Evolutionary conservation across 108 stramenopile genomes (phyloP).

Genomic region (Nannochloropsis granulata): DNA sequence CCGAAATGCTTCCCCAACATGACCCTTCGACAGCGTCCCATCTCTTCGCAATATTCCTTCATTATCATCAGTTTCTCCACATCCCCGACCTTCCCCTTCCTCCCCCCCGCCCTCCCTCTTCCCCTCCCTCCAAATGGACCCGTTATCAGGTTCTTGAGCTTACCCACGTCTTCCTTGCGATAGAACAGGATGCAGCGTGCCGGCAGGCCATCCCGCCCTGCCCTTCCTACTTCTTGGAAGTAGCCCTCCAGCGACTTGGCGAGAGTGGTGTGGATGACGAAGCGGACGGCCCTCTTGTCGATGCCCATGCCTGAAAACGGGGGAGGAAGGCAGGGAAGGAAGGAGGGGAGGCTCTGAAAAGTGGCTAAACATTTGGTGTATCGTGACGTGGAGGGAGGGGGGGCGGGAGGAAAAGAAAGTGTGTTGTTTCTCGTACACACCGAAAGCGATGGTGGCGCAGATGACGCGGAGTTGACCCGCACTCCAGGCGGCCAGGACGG

Average conservation of each 20-base stretch:
- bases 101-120: neutral
- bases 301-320: conserved; percentile 43
- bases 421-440: neutral
- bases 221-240: conserved; percentile 82
- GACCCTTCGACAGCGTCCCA: neutral
- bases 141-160: neutral
- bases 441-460: conserved; percentile 79
- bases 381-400: too few species aligned
- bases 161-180: neutral
- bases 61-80: neutral
- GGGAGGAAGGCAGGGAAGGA: too few species aligned
- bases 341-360: too few species aligned
- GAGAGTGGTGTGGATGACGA: conserved; percentile 64
- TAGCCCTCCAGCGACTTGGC: conserved; percentile 75
- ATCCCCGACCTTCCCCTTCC: neutral
- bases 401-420: too few species aligned
- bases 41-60: neutral
- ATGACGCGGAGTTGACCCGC: conserved; percentile 61
- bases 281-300: conserved; percentile 60
- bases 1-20: neutral
- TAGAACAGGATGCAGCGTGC: conserved; percentile 44
- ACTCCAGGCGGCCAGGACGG: conserved; percentile 68
- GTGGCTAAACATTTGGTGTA: too few species aligned
- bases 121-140: neutral
- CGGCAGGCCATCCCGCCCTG: conserved; percentile 70